Base-by-base conservation (phyloP, 257 asterid genomes). In the Ligustrum vulgare region DNA sequence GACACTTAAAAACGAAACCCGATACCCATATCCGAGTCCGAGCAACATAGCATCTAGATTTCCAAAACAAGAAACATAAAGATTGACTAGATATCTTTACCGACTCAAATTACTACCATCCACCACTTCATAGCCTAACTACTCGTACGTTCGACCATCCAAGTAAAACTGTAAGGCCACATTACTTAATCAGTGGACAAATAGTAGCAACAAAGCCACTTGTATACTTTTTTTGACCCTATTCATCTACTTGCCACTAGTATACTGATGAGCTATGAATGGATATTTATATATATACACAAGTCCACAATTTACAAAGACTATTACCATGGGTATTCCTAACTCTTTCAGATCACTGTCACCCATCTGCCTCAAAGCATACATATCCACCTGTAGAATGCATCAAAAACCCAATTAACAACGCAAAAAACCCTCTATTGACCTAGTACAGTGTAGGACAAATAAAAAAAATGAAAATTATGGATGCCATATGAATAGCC, bases 281-380 rank as follows among this genome's bases (percentile, higher is more conserved):
- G 67, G 70, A 69, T 77, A 12, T 39, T 58, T 58, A 23, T 22
- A 63, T 64, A 78, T 22, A 66, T 11, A 49, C 31, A 28, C 31
- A 58, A 41, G 58, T 76, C 43, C n/a, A 54, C 32, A 62, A 28
- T 35, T 37, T 33, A 75, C 63, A 70, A 82, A 64, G 76, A 22
- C 64, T 11, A 78, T 75, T 92, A 95, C 99, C 98, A 92, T 87
- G 45, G 99, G 98, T 77, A 95, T 81, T 71, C 99, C 99, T 84
- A 93, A 67, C 84, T 88, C 97, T 82, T 91, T 92, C 74, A 92
- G 96, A 82, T 95, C 99, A 75, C 75, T 75, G 84, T 95, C 99
- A 63, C 91, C 79, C 98, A 91, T 93, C 81, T 92, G 97, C 84
- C 82, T 93, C 93, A 95, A 82, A 32, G 97, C 80, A 79, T 86